These are phyloP conservation scores for Penicillium canescens DNA, from an alignment of 495 filamentous ascomycete genomes.

Conservation along the genomic window DNA sequence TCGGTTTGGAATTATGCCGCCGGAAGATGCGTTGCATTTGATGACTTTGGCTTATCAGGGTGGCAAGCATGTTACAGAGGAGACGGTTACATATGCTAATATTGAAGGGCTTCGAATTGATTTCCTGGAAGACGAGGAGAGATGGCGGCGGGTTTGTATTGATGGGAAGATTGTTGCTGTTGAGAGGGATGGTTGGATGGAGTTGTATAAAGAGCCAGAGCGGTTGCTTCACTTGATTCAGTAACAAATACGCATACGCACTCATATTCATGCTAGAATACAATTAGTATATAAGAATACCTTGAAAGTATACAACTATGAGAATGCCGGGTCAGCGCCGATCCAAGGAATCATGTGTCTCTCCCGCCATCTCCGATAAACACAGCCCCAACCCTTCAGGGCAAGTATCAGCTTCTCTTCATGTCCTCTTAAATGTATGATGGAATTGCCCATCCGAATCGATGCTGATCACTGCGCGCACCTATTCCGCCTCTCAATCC, in stretches of 20 bases:
- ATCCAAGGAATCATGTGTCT: neutral
- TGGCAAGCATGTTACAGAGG: slow-evolving; percentile 67
- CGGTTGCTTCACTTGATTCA: slow-evolving; percentile 26
- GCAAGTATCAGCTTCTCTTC: too few species aligned
- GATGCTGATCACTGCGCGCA: slow-evolving; percentile 53
- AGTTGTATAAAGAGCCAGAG: slow-evolving; percentile 48
- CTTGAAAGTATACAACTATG: neutral
- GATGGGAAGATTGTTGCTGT: slow-evolving; percentile 83
- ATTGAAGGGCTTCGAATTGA: slow-evolving; percentile 64
- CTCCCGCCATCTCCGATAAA: slow-evolving; percentile 2
- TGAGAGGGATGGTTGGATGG: slow-evolving; percentile 69
- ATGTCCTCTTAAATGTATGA: slow-evolving; percentile 1
- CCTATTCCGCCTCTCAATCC: slow-evolving; percentile 47
- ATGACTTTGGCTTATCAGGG: slow-evolving; percentile 74
- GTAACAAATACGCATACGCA: slow-evolving; percentile 1
- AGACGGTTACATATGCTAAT: slow-evolving; percentile 63
- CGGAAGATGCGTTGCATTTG: slow-evolving; percentile 66
- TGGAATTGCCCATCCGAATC: slow-evolving; percentile 25
- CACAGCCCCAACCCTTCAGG: neutral
- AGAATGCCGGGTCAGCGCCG: neutral
- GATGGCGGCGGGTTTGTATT: slow-evolving; percentile 83
- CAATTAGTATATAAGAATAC: neutral
- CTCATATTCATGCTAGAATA: neutral
- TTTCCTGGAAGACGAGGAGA: slow-evolving; percentile 59
- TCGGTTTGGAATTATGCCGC: slow-evolving; percentile 65